phyloP scores from a whole-genome alignment of 1,139 yeast species.

The Pneumocystis sp. region DNA sequence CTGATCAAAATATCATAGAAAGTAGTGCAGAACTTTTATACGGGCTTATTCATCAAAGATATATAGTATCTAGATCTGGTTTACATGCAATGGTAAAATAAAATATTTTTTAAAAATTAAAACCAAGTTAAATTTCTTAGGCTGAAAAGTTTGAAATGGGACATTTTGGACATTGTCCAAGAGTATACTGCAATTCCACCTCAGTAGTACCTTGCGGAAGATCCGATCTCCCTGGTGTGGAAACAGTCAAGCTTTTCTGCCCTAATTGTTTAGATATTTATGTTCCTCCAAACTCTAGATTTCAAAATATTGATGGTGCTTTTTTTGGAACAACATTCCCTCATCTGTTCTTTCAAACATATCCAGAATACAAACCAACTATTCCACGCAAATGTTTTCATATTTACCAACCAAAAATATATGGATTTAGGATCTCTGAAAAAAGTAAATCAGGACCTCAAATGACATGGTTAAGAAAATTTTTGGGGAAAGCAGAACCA shows the following conservation, averaged over 20 bases:
- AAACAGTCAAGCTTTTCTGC: constrained; percentile 81
- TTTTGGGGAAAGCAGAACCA: constrained; percentile 13
- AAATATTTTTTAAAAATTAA: not conserved
- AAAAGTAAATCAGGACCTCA: constrained; percentile 70
- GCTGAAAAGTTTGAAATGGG: constrained; percentile 86
- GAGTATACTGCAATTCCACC: constrained; percentile 84
- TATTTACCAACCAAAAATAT: constrained; percentile 31
- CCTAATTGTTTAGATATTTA: constrained; percentile 90
- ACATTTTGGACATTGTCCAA: constrained; percentile 84
- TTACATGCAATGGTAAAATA: constrained; percentile 52
- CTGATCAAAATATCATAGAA: constrained; percentile 52
- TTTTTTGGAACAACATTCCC: constrained; percentile 94
- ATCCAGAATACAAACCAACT: constrained; percentile 45
- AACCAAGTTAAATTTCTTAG: not conserved
- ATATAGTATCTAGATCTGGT: constrained; percentile 77
- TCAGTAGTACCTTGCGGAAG: constrained; percentile 84
- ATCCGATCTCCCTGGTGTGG: constrained; percentile 79
- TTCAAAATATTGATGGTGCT: constrained; percentile 84
- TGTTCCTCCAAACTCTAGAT: constrained; percentile 71
- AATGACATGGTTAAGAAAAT: constrained; percentile 74
- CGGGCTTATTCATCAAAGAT: constrained; percentile 89
- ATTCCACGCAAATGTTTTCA: not conserved
- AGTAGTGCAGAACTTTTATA: constrained; percentile 84
- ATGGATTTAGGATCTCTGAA: constrained; percentile 76
- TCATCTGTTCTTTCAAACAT: constrained; percentile 77